Base-by-base conservation (phyloP, 352 stramenopile genomes). In the Pythium inflatum region DNA sequence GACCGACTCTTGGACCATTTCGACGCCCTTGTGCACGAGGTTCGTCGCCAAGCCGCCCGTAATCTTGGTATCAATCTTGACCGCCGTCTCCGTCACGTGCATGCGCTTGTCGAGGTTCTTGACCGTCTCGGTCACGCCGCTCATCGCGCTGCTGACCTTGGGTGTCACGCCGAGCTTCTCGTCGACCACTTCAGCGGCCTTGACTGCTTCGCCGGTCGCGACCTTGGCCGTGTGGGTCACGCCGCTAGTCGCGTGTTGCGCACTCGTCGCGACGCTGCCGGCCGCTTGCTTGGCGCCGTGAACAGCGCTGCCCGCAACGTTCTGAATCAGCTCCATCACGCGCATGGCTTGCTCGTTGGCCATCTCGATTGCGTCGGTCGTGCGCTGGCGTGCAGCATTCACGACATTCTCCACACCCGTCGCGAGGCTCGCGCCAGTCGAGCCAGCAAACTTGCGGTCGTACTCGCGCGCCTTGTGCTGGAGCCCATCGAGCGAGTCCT, bases 21-120 rank as follows among this genome's bases (percentile, higher is more conserved):
- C 82, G n/a, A 83, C 77, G 31, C 80, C 80, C 22, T 81, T 88
- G 41, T 77, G 56, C 43, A 88, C 75, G 40, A 87, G 45, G n/a
- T 75, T 81, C 30, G 78, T 74, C 20, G 73, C 85, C 36, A 93
- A 64, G 1, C 85, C 85, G 27, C 85, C 82, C 0, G 82, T 91
- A 36, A 92, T 74, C 68, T 89, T 90, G 33, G 60, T 51, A 56
- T 93, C 85, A 18, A 93, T 77, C 70, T 83, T 87, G 1, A 51
- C 63, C 11, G 80, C 85, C 57, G 75, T 87, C 53, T 81, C 66
- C 20, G 79, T 80, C 59, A 93, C 82, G 16, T 79, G 70, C 66
- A 90, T 76, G 62, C 77, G 80, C 24, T 78, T 68, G 61, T 92
- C 82, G 48, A 92, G 48, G 28, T 76, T 78, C 64, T 77, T 81